Percentiles rank a stretch among this genome's conserved stretches.
Conservation (phyloP, 768 basidiomycete genomes). For the Naganishia randhawae region DNA sequence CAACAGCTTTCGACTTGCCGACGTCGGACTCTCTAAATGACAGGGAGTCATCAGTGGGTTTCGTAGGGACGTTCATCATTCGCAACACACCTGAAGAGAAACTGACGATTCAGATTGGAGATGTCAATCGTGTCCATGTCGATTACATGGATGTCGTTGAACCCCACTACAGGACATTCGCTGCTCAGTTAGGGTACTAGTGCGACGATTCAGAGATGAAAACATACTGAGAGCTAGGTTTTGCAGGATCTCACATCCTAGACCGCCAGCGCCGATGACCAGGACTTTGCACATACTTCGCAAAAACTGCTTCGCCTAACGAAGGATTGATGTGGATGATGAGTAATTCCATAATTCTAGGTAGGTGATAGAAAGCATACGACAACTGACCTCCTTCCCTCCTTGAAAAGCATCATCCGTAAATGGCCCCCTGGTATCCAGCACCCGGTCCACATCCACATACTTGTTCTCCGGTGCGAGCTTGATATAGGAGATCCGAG, state of each 20-base stretch:
- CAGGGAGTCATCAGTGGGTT: not conserved
- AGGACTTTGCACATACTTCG: slow-evolving; percentile 81
- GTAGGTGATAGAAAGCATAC: no score
- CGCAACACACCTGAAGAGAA: slow-evolving; percentile 76
- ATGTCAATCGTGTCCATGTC: slow-evolving; percentile 99
- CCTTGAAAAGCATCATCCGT: slow-evolving; percentile 75
- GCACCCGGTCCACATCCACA: slow-evolving; percentile 76
- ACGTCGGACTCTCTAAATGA: slow-evolving; percentile 60
- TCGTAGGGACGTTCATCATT: not conserved
- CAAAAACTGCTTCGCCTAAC: slow-evolving; percentile 89
- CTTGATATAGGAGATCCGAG: not conserved
- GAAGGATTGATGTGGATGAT: no score
- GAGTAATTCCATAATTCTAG: no score
- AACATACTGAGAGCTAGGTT: slow-evolving; percentile 74
- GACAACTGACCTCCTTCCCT: slow-evolving; percentile 69
- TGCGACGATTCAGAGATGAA: not conserved
- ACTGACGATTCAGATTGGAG: slow-evolving; percentile 96
- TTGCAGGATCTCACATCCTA: slow-evolving; percentile 93
- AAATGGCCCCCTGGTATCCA: slow-evolving; percentile 81
- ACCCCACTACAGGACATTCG: slow-evolving; percentile 59
- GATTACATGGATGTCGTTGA: slow-evolving; percentile 98
- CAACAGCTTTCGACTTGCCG: slow-evolving; percentile 85
- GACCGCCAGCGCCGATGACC: slow-evolving; percentile 94
- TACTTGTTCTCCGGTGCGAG: slow-evolving; percentile 52
- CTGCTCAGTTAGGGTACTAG: not conserved